A percentile compares a stretch with the other conserved stretches of the same genome.
These are phyloP conservation scores for Glycine soja DNA, from an alignment of 306 rosid genomes.

Conservation along the genomic window DNA sequence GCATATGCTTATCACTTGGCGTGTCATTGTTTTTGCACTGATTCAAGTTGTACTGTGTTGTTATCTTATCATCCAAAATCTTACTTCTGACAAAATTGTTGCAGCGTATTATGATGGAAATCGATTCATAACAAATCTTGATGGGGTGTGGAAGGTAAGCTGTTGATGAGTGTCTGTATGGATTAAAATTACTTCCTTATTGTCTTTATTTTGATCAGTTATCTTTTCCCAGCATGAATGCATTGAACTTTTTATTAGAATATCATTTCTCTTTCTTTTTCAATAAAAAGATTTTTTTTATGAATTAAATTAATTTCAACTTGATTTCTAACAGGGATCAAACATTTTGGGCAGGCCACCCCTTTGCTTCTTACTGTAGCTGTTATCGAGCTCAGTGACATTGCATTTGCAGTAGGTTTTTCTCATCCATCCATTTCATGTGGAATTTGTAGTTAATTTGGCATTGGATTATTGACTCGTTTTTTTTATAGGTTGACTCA, in stretches of 20 bases:
- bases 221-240: conserved; percentile 12
- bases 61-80: conserved; percentile 42
- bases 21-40: conserved; percentile 35
- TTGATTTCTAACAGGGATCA: conserved; percentile 96
- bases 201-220: conserved; percentile 12
- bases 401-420: conserved; percentile 87
- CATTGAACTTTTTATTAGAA: conserved; percentile 36
- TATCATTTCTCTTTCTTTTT: conserved; percentile 40
- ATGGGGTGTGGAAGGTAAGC: conserved; percentile 86
- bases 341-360: conserved; percentile 99
- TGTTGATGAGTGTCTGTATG: conserved; percentile 34
- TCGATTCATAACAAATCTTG: conserved; percentile 77
- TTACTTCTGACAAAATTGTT: conserved; percentile 43
- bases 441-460: conserved; percentile 28
- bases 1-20: conserved; percentile 8
- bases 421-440: conserved; percentile 43
- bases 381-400: conserved; percentile 93
- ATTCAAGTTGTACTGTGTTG: conserved; percentile 35
- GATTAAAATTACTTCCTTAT: conserved; percentile 40
- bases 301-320: conserved; percentile 63
- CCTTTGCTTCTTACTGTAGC: conserved; percentile 98
- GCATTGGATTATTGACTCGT: conserved; percentile 41
- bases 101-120: conserved; percentile 83
- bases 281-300: conserved; percentile 28
- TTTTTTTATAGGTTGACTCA: conserved; percentile 77